Evolutionary conservation across 176 grass and related monocot species (phyloP).

Genomic region (Musa schizocarpa): DNA sequence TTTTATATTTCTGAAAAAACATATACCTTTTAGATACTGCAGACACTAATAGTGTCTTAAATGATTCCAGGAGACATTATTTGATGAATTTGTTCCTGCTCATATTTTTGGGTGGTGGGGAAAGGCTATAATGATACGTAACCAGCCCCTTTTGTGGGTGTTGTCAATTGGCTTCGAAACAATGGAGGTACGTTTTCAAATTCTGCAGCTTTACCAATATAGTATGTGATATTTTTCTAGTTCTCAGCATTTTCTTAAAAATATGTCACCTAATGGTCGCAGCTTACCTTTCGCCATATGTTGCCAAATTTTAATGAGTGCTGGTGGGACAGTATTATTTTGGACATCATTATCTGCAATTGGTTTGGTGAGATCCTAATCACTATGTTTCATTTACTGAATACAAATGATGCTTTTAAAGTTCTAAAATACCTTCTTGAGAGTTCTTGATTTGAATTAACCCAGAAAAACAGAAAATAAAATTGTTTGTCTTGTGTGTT

Average conservation of each 20-base stretch:
- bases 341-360: constrained; percentile 98
- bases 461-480: background rate
- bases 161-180: constrained; percentile 97
- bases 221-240: too few species aligned
- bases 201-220: too few species aligned
- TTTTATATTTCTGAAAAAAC: constrained; percentile 21
- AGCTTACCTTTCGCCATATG: constrained; percentile 99
- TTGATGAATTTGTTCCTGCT: constrained; percentile 97
- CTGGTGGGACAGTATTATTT: constrained; percentile 98
- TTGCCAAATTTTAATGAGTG: constrained; percentile 98
- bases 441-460: background rate
- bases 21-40: constrained; percentile 33
- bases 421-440: background rate
- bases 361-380: constrained; percentile 74
- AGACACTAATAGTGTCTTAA: constrained; percentile 65
- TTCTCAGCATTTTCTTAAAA: too few species aligned
- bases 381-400: background rate
- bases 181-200: constrained; percentile 61
- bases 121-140: constrained; percentile 99
- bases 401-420: background rate
- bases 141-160: constrained; percentile 96
- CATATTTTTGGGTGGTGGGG: constrained; percentile 99
- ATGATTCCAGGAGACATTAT: constrained; percentile 89
- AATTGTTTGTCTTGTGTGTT: too few species aligned
- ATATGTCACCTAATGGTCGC: constrained; percentile 15